phyloP scores from a whole-genome alignment of 1,284 basidiomycete genomes.

The Heterobasidion occidentale region DNA sequence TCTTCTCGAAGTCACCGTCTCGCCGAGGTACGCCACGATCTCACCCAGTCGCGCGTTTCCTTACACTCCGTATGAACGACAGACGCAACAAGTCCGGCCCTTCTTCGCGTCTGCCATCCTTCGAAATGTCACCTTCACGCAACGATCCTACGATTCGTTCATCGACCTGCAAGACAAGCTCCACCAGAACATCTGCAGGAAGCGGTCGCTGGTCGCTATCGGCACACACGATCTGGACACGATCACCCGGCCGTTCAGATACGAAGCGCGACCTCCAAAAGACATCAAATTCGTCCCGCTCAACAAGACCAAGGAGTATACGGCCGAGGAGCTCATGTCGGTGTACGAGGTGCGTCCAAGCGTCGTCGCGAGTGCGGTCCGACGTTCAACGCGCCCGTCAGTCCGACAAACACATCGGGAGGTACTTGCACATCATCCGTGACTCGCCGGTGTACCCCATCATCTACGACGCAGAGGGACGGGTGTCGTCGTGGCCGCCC shows the following conservation, averaged over 20 bases:
- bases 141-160: constrained; percentile 90
- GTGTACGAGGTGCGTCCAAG: constrained; percentile 70
- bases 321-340: constrained; percentile 82
- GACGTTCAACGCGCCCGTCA: constrained; percentile 22
- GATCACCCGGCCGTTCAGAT: constrained; percentile 81
- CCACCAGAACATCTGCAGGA: constrained; percentile 91
- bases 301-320: constrained; percentile 69
- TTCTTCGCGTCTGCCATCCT: constrained; percentile 89
- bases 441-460: constrained; percentile 97
- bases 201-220: constrained; percentile 90
- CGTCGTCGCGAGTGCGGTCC: neutral
- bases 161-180: constrained; percentile 99
- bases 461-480: constrained; percentile 87
- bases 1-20: constrained; percentile 62
- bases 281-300: constrained; percentile 88
- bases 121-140: constrained; percentile 85
- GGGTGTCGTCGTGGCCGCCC: constrained; percentile 93
- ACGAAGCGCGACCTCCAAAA: constrained; percentile 84
- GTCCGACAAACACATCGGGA: constrained; percentile 87
- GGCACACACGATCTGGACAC: constrained; percentile 98
- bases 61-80: neutral
- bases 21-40: constrained; percentile 47
- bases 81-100: constrained; percentile 83
- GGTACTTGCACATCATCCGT: constrained; percentile 89
- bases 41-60: neutral